Evolutionary conservation across 148 eudicot genomes (phyloP).

Genomic region (Rhododendron ovatum): DNA sequence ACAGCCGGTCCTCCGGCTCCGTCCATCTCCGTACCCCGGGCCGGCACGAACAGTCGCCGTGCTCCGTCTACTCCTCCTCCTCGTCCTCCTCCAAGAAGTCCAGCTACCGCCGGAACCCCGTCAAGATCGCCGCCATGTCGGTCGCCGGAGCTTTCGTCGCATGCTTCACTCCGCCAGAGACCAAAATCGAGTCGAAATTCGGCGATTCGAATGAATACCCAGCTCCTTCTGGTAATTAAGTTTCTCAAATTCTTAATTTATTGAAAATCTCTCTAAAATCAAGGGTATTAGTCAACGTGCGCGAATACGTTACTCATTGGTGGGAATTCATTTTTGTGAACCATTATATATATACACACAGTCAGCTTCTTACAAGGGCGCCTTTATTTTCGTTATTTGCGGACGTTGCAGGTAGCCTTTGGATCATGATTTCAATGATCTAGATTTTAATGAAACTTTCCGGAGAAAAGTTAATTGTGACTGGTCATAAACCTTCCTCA

Average conservation of each 20-base stretch:
- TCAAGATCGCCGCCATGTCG: slow-evolving; percentile 43
- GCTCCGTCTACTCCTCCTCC: slow-evolving; percentile 23
- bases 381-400: too few relatives aligned
- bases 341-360: too few relatives aligned
- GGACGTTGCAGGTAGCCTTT: too few relatives aligned
- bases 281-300: background rate
- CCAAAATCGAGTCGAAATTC: slow-evolving; percentile 5
- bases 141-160: slow-evolving; percentile 54
- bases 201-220: slow-evolving; percentile 9
- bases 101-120: slow-evolving; percentile 21
- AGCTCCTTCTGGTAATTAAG: slow-evolving; percentile 23
- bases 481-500: too few relatives aligned
- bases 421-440: too few relatives aligned
- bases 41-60: slow-evolving; percentile 12
- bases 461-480: too few relatives aligned
- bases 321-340: background rate
- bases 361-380: too few relatives aligned
- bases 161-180: slow-evolving; percentile 76
- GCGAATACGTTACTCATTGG: background rate
- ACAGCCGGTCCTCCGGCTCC: slow-evolving; percentile 26
- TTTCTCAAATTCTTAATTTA: background rate
- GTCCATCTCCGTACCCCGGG: slow-evolving; percentile 26
- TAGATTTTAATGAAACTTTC: too few relatives aligned
- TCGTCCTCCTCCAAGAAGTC: slow-evolving; percentile 38
- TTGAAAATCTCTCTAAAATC: background rate